These are phyloP conservation scores for Pseudogymnoascus destructans DNA, from an alignment of 2,329 filamentous ascomycete species.

Conservation along the genomic window DNA sequence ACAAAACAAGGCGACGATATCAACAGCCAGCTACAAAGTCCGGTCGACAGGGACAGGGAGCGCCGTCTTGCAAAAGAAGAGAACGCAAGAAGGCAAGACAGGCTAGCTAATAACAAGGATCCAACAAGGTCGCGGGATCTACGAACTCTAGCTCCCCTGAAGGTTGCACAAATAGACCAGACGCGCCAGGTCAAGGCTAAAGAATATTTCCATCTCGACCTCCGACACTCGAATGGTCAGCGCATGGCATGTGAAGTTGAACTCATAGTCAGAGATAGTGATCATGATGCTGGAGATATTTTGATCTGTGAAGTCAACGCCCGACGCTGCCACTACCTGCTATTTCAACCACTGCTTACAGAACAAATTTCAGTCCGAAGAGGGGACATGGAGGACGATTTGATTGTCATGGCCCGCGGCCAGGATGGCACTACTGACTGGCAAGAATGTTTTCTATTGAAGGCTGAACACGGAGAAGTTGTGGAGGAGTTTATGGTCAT, in stretches of 20 bases:
- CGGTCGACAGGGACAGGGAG: constrained; percentile 67
- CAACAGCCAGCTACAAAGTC: constrained; percentile 16
- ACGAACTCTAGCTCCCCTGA: constrained; percentile 58
- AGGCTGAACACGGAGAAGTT: constrained; percentile 43
- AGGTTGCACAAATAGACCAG: constrained; percentile 59
- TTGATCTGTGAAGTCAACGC: constrained; percentile 82
- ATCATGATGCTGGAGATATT: constrained; percentile 64
- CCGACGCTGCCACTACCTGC: constrained; percentile 59
- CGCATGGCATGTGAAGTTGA: constrained; percentile 82
- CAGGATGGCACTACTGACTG: constrained; percentile 52
- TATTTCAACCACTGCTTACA: constrained; percentile 78
- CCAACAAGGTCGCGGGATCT: constrained; percentile 67
- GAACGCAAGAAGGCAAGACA: constrained; percentile 62
- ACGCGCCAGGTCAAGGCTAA: constrained; percentile 73
- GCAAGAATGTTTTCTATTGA: constrained; percentile 73
- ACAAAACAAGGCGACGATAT: neutral
- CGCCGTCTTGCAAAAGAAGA: constrained; percentile 63
- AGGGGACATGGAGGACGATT: constrained; percentile 55
- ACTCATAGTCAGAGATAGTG: constrained; percentile 66
- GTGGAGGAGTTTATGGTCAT: constrained; percentile 42
- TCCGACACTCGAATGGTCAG: constrained; percentile 82
- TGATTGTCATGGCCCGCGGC: constrained; percentile 81
- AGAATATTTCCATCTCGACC: constrained; percentile 75
- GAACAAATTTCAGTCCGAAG: constrained; percentile 64
- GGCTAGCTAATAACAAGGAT: constrained; percentile 76